phyloP scores from a whole-genome alignment of 768 basidiomycete species.

The Chalciporus piperatus region DNA sequence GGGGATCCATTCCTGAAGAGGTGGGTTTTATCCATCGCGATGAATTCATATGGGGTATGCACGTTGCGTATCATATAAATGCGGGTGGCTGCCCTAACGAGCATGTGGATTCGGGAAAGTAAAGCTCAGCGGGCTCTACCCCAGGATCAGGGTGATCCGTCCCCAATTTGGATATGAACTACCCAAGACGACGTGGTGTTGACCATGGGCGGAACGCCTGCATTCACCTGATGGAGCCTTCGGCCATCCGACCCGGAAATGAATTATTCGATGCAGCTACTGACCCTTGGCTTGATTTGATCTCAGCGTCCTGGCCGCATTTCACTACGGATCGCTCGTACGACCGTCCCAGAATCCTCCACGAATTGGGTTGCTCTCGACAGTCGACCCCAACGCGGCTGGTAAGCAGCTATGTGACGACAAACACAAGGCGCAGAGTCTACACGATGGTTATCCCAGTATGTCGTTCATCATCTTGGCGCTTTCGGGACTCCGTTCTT shows the following conservation, averaged over 20 bases:
- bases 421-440: slow-evolving; percentile 33
- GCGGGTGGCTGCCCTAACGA: neutral
- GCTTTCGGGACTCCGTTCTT: neutral
- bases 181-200: neutral
- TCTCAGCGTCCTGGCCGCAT: slow-evolving; percentile 61
- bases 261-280: slow-evolving; percentile 1
- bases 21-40: slow-evolving; percentile 32
- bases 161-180: slow-evolving; percentile 4
- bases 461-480: neutral
- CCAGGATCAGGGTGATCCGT: neutral
- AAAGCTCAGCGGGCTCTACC: neutral
- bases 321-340: slow-evolving; percentile 69
- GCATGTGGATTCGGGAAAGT: no score
- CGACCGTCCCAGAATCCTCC: slow-evolving; percentile 68
- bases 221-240: slow-evolving; percentile 10
- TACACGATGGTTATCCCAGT: slow-evolving; percentile 29
- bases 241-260: slow-evolving; percentile 10
- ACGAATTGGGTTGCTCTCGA: slow-evolving; percentile 69
- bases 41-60: neutral
- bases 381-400: slow-evolving; percentile 60
- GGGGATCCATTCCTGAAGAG: slow-evolving; percentile 76
- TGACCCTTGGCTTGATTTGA: neutral
- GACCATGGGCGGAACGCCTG: neutral
- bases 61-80: neutral
- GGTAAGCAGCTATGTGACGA: slow-evolving; percentile 36